Conservation (phyloP, 768 basidiomycete genomes). For the Daedaleopsis nitida region DNA sequence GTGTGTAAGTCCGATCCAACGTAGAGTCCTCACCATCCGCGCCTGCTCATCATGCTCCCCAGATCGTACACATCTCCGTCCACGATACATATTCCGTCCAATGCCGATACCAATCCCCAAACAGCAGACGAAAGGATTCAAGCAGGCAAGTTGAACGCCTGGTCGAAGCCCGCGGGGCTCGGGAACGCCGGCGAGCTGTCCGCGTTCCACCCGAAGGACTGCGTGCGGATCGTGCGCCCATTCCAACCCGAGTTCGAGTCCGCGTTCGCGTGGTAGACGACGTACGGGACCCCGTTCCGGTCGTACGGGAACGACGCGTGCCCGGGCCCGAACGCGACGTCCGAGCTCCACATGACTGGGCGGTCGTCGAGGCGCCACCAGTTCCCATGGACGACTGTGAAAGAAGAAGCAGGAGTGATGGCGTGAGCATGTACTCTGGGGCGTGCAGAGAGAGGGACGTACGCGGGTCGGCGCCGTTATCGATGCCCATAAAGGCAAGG, state of each 20-base stretch:
- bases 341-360: neutral
- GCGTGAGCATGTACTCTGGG: too few species aligned
- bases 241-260: neutral
- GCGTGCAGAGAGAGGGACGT: neutral
- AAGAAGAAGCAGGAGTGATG: too few species aligned
- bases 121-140: too few species aligned
- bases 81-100: too few species aligned
- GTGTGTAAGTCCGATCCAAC: too few species aligned
- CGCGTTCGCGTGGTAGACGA: neutral
- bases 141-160: neutral
- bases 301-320: conserved; percentile 4
- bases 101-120: too few species aligned
- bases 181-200: neutral
- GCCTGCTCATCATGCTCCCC: too few species aligned
- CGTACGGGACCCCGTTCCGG: neutral
- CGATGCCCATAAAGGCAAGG: conserved; percentile 2
- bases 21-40: too few species aligned
- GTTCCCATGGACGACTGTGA: neutral
- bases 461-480: conserved; percentile 2
- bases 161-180: neutral
- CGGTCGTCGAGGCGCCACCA: conserved; percentile 5
- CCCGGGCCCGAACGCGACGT: conserved; percentile 2
- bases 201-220: neutral
- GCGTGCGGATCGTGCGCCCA: conserved; percentile 1
- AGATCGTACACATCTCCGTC: too few species aligned